phyloP scores from a whole-genome alignment of 2,329 filamentous ascomycete species.

The Metarhizium brunneum region DNA sequence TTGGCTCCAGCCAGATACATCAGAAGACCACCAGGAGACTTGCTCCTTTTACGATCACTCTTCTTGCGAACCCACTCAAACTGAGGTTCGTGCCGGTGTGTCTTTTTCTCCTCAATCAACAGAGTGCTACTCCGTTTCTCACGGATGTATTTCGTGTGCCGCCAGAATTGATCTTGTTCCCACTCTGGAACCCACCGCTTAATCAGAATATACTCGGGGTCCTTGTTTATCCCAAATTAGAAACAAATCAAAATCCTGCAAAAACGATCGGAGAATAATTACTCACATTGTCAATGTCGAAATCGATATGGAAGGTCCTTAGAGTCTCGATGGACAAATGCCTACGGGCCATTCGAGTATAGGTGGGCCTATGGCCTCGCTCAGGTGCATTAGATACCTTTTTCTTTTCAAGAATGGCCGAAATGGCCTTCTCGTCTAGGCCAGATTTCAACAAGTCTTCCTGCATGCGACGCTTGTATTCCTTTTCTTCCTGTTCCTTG shows the following conservation, averaged over 20 bases:
- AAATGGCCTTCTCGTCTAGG: constrained; percentile 48
- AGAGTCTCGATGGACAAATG: constrained; percentile 56
- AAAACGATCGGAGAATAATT: neutral
- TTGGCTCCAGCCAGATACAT: constrained; percentile 47
- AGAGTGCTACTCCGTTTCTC: constrained; percentile 40
- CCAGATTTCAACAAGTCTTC: constrained; percentile 50
- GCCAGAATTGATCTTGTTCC: constrained; percentile 64
- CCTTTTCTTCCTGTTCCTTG: constrained; percentile 38
- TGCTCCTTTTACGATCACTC: constrained; percentile 42
- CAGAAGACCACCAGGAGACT: constrained; percentile 41
- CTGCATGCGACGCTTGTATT: constrained; percentile 46
- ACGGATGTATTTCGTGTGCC: constrained; percentile 58
- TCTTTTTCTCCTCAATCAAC: constrained; percentile 36
- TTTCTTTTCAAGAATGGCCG: constrained; percentile 49
- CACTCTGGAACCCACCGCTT: constrained; percentile 64
- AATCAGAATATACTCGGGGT: constrained; percentile 63
- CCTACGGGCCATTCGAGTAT: constrained; percentile 53
- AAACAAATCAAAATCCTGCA: neutral
- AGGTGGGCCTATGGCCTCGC: constrained; percentile 36
- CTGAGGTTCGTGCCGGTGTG: constrained; percentile 34
- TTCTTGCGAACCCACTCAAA: constrained; percentile 52
- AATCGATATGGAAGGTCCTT: constrained; percentile 45
- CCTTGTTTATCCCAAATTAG: constrained; percentile 25
- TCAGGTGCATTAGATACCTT: constrained; percentile 29
- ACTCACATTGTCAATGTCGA: constrained; percentile 46